Percentiles rank a stretch among this genome's conserved stretches.
phyloP scores from a whole-genome alignment of 257 asterid genomes.

The Nicotiana benthamiana region DNA sequence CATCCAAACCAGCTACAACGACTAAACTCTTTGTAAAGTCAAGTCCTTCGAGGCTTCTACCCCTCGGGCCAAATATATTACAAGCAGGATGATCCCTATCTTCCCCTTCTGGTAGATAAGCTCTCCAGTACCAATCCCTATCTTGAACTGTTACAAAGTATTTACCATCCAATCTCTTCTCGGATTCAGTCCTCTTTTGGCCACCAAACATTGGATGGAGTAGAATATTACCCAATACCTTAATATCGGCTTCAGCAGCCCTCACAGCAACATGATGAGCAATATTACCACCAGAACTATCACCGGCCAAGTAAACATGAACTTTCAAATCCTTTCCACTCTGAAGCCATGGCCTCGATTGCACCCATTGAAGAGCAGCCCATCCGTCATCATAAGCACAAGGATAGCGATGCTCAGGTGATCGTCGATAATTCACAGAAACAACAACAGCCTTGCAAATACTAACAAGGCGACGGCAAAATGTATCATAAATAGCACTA shows the following conservation, averaged over 20 bases:
- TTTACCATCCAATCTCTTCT: conserved; percentile 53
- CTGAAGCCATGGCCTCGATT: conserved; percentile 51
- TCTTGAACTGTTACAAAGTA: conserved; percentile 67
- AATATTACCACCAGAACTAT: conserved; percentile 84
- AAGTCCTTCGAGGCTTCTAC: conserved; percentile 33
- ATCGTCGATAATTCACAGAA: conserved; percentile 66
- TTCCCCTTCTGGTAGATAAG: conserved; percentile 67
- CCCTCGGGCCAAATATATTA: conserved; percentile 61
- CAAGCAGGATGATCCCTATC: conserved; percentile 87
- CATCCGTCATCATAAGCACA: conserved; percentile 84
- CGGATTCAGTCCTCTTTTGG: conserved; percentile 59
- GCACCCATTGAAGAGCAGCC: conserved; percentile 71
- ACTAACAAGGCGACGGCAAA: conserved; percentile 71
- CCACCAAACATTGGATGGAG: conserved; percentile 81
- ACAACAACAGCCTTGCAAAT: conserved; percentile 65
- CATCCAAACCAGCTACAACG: conserved; percentile 80
- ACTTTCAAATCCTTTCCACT: conserved; percentile 48
- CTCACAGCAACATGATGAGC: conserved; percentile 69
- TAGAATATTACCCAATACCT: conserved; percentile 59
- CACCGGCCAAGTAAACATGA: conserved; percentile 60
- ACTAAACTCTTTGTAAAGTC: conserved; percentile 56
- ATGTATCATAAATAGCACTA: conserved; percentile 73
- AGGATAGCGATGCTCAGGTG: conserved; percentile 75
- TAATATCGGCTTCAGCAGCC: conserved; percentile 50
- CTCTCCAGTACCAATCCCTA: conserved; percentile 89